Base-by-base conservation (phyloP, 768 basidiomycete genomes). In the Tricholoma sp. region DNA sequence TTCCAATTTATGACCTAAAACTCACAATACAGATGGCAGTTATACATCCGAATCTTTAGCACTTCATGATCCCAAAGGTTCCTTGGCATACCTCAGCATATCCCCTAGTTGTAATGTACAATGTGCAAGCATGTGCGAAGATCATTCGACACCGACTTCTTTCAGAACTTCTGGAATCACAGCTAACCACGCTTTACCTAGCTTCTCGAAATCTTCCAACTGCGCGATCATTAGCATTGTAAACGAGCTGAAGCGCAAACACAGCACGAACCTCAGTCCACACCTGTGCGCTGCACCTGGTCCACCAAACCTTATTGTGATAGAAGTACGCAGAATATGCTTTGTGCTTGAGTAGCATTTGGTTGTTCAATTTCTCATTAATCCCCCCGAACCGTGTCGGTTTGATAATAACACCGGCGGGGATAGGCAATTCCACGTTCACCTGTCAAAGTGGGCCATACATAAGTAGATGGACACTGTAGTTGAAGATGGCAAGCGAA, bases 221-320 rank as follows among this genome's bases (percentile, higher is more conserved):
- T 78, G 44, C 6, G 37, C 54, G 37, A 32, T 20, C 45, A 0
- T 53, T 15, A 50, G 39, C 2, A 47, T 55, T 12, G 24, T 24
- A 24, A 24, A 15, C 18, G 1, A 54, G 12, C 20, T 7, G 24
- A 15, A 11, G 17, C 44, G 32, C 18, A 20, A 13, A 13, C 2
- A 8, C 17, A 31, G 0, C 34, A 56, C 69, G 6, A 54, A 80
- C 78, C 69, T 80, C 77, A 54, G 69, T 76, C 66, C 69, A 81
- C 0, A 81, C 65, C 56, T 81, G 80, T 2, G 74, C 74, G 56
- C 78, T 77, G 52, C 72, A 74, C 18, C 80, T 68, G 0, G 72
- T 72, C 79, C 79, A 80, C 78, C 79, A 80, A 15, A 59, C 59
- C 0, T 66, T 68, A 48, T 75, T 70, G 53, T 78, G 74, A 45